Percentiles rank a stretch among this genome's conserved stretches.
Evolutionary conservation across 352 stramenopile genomes (phyloP).

Genomic region (Chrysophaeum taylorii): DNA sequence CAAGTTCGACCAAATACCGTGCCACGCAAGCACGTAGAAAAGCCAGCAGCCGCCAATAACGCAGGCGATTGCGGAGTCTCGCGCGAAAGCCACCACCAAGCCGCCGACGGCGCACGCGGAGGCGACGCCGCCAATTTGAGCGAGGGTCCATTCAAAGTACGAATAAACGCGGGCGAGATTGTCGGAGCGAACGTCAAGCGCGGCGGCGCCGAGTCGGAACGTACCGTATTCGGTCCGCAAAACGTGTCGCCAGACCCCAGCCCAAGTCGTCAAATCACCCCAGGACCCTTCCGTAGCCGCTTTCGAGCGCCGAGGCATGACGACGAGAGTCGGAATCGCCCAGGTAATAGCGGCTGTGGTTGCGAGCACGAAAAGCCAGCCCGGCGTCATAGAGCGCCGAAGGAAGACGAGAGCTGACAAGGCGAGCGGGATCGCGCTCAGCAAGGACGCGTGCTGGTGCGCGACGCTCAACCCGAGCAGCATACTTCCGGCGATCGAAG

Average conservation of each 20-base stretch:
- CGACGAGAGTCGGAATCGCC: not conserved
- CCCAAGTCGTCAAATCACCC: constrained; percentile 55
- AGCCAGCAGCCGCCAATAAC: constrained; percentile 41
- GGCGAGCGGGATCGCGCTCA: constrained; percentile 59
- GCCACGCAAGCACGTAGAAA: constrained; percentile 69
- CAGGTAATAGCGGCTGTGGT: not conserved
- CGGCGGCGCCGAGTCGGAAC: constrained; percentile 55
- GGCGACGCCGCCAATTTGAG: constrained; percentile 50
- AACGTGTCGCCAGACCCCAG: constrained; percentile 59
- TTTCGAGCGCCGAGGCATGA: not conserved
- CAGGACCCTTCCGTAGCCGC: constrained; percentile 47
- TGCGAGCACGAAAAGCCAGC: not conserved
- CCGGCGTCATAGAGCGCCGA: not conserved
- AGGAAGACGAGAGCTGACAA: constrained; percentile 33
- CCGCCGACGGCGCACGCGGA: constrained; percentile 31
- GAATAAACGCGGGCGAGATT: constrained; percentile 44
- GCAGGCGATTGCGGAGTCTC: not conserved
- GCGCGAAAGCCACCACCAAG: not conserved
- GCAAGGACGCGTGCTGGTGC: constrained; percentile 74
- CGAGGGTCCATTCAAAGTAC: constrained; percentile 42
- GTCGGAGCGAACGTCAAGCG: too few species aligned
- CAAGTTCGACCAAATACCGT: constrained; percentile 60
- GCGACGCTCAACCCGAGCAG: constrained; percentile 59
- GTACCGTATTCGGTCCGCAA: constrained; percentile 66
- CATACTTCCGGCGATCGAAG: constrained; percentile 42